Percentiles rank a stretch among this genome's conserved stretches.
Conservation (phyloP, 495 filamentous ascomycete species). For the Annulohypoxylon bovei region DNA sequence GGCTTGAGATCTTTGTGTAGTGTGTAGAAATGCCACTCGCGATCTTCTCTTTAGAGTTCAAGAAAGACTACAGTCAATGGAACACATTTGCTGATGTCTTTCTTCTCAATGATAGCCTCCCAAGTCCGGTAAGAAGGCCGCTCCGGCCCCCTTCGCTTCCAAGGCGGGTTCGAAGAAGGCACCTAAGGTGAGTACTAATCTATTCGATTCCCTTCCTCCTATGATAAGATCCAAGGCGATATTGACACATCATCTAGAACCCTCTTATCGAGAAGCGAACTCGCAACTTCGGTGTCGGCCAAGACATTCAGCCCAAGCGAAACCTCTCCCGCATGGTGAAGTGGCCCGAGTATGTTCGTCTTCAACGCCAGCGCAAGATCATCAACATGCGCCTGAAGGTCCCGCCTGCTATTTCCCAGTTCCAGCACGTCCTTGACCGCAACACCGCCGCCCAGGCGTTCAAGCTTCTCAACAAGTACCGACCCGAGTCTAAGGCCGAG, state of each 20-base stretch:
- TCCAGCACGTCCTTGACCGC: slow-evolving; percentile 96
- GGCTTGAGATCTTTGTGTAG: slow-evolving; percentile 74
- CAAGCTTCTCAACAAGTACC: slow-evolving; percentile 99
- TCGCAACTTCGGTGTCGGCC: slow-evolving; percentile 98
- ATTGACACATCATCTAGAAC: slow-evolving; percentile 73
- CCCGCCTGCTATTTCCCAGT: slow-evolving; percentile 96
- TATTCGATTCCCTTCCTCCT: not conserved
- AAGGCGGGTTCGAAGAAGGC: slow-evolving; percentile 96
- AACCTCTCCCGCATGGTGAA: slow-evolving; percentile 99
- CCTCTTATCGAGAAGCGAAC: slow-evolving; percentile 97
- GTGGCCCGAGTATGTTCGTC: slow-evolving; percentile 98
- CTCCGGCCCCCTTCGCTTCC: slow-evolving; percentile 95
- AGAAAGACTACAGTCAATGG: slow-evolving; percentile 82
- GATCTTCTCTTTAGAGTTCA: slow-evolving; percentile 88
- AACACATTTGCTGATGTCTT: slow-evolving; percentile 91
- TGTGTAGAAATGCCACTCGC: slow-evolving; percentile 69
- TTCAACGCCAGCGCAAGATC: slow-evolving; percentile 99
- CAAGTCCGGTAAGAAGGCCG: slow-evolving; percentile 94
- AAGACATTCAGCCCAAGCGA: slow-evolving; percentile 97
- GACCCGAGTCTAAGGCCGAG: slow-evolving; percentile 97
- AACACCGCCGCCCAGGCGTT: slow-evolving; percentile 96
- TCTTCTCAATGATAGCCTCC: slow-evolving; percentile 99
- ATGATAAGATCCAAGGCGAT: slow-evolving; percentile 3
- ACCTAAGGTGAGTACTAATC: slow-evolving; percentile 77
- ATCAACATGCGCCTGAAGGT: slow-evolving; percentile 98